Percentiles rank a stretch among this genome's conserved stretches.
phyloP scores from a whole-genome alignment of 2,329 filamentous ascomycete genomes.

The Talaromyces sp. region DNA sequence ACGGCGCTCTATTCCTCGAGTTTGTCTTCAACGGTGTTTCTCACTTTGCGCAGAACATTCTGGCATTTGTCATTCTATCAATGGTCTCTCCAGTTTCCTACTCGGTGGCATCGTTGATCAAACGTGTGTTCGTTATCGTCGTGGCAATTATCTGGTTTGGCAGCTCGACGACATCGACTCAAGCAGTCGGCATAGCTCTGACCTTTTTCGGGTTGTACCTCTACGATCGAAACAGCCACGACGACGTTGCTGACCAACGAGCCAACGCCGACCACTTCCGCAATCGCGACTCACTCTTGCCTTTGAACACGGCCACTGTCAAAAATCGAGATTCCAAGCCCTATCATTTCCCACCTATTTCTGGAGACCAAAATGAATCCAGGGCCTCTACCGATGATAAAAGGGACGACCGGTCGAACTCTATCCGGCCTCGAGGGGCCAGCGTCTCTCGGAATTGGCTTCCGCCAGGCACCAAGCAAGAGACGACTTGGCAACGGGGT shows the following conservation, averaged over 20 bases:
- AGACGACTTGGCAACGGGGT: constrained; percentile 68
- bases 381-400: constrained; percentile 27
- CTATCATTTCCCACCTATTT: constrained; percentile 30
- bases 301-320: constrained; percentile 48
- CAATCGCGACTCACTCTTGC: constrained; percentile 60
- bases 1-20: constrained; percentile 63
- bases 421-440: constrained; percentile 35
- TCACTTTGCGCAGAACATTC: constrained; percentile 92
- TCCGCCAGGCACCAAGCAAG: constrained; percentile 73
- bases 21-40: constrained; percentile 96
- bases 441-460: constrained; percentile 54
- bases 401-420: constrained; percentile 44
- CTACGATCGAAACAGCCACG: constrained; percentile 87
- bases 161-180: constrained; percentile 74
- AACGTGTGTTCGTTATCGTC: constrained; percentile 93
- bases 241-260: constrained; percentile 78
- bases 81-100: constrained; percentile 96
- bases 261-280: constrained; percentile 62
- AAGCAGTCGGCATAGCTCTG: constrained; percentile 77
- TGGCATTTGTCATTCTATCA: constrained; percentile 87
- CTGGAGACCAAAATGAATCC: constrained; percentile 19
- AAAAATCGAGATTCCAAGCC: constrained; percentile 35
- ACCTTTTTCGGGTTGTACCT: constrained; percentile 92
- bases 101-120: constrained; percentile 91
- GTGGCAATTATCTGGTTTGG: constrained; percentile 96